Evolutionary conservation across 2,329 filamentous ascomycete genomes (phyloP).

Genomic region (Colletotrichum neosansevieriae): DNA sequence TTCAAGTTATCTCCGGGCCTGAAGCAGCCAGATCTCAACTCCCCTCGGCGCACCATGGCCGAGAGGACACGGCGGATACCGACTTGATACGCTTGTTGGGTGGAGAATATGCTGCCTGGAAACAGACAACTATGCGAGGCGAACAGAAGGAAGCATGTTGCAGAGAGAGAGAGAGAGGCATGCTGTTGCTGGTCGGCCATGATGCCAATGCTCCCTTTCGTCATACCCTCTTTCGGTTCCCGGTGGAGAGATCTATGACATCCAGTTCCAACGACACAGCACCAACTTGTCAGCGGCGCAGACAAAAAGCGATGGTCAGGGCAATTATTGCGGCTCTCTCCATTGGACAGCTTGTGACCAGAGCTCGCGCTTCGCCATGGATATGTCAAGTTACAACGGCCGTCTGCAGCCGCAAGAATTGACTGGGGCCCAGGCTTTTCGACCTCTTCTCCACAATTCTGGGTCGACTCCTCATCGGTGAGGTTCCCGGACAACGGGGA

Average conservation of each 20-base stretch:
- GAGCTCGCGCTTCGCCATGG: slow-evolving; percentile 27
- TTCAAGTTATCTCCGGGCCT: slow-evolving; percentile 17
- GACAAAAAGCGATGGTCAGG: slow-evolving; percentile 14
- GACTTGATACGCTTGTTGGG: slow-evolving; percentile 26
- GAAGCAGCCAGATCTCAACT: slow-evolving; percentile 14
- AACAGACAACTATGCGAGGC: slow-evolving; percentile 7
- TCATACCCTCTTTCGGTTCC: slow-evolving; percentile 27
- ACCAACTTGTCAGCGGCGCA: slow-evolving; percentile 25
- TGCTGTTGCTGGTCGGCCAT: slow-evolving; percentile 17
- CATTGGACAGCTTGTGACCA: slow-evolving; percentile 29
- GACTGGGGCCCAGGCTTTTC: slow-evolving; percentile 17
- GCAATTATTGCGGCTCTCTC: slow-evolving; percentile 26
- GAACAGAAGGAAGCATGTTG: slow-evolving; percentile 18
- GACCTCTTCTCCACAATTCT: slow-evolving; percentile 26
- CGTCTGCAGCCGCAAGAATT: slow-evolving; percentile 36
- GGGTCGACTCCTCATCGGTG: slow-evolving; percentile 29
- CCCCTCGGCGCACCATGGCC: slow-evolving; percentile 16
- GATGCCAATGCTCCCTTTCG: slow-evolving; percentile 26
- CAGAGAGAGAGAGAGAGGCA: slow-evolving; percentile 22
- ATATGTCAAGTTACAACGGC: slow-evolving; percentile 37
- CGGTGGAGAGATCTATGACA: slow-evolving; percentile 34
- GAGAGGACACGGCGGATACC: slow-evolving; percentile 4
- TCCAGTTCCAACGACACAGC: slow-evolving; percentile 27
- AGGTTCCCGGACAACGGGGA: slow-evolving; percentile 11
- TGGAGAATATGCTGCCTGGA: slow-evolving; percentile 8